Evolutionary conservation across 2,329 filamentous ascomycete species (phyloP).

Genomic region (Plectosphaerella plurivora): DNA sequence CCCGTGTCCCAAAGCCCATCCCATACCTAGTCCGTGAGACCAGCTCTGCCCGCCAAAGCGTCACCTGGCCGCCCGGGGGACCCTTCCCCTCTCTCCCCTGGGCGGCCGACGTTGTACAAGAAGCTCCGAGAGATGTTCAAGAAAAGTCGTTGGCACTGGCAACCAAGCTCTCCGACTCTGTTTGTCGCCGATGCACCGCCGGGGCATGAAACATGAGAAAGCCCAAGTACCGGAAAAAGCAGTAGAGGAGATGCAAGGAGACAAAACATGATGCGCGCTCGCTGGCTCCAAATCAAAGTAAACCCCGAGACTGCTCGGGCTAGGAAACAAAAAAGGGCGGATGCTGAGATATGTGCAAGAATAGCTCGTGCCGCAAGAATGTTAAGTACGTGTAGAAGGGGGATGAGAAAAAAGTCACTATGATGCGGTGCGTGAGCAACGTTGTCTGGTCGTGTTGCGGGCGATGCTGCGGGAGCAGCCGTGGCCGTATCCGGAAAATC

Average conservation of each 20-base stretch:
- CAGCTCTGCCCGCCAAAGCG: slow-evolving; percentile 7
- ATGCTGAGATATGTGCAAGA: slow-evolving; percentile 3
- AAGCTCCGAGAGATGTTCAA: background rate
- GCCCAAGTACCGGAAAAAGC: slow-evolving; percentile 1
- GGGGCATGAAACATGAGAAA: slow-evolving; percentile 4
- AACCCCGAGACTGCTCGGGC: no score
- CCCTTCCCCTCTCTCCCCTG: background rate
- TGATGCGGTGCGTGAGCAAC: slow-evolving; percentile 44
- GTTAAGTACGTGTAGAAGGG: background rate
- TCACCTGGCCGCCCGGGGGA: background rate
- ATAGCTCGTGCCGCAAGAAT: slow-evolving; percentile 1
- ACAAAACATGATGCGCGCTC: slow-evolving; percentile 15
- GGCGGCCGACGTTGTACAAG: slow-evolving; percentile 5
- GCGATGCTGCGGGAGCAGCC: slow-evolving; percentile 24
- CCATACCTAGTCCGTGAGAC: slow-evolving; percentile 7
- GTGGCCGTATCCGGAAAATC: slow-evolving; percentile 18
- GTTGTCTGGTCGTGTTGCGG: slow-evolving; percentile 23
- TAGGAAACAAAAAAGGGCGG: slow-evolving; percentile 22
- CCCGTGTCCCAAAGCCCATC: slow-evolving; percentile 4
- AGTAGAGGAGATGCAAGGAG: slow-evolving; percentile 11
- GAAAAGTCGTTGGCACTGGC: background rate
- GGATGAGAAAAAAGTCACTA: slow-evolving; percentile 11
- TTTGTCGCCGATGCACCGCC: slow-evolving; percentile 2
- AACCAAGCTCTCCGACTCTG: slow-evolving; percentile 6
- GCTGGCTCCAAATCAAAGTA: slow-evolving; percentile 28